Percentiles rank a stretch among this genome's conserved stretches.
Conservation (phyloP, 768 basidiomycete genomes). For the Pluteus cervinus region DNA sequence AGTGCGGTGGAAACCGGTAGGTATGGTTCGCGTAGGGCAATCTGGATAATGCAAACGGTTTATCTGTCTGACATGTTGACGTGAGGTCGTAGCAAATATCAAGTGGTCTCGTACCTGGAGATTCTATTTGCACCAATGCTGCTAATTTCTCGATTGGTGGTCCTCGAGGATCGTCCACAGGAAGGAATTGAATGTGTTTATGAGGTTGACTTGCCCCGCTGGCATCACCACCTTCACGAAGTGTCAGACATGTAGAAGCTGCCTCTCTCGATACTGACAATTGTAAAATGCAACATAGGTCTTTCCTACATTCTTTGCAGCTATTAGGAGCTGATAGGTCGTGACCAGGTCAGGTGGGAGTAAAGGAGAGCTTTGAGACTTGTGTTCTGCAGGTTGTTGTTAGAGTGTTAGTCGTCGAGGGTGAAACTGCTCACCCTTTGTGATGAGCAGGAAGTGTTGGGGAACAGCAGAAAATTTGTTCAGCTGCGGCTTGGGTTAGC, state of each 20-base stretch:
- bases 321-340: conserved; percentile 65
- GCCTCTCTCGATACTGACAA: conserved; percentile 39
- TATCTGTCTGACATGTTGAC: conserved; percentile 35
- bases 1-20: conserved; percentile 47
- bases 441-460: conserved; percentile 81
- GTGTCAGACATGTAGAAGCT: neutral
- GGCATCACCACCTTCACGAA: conserved; percentile 52
- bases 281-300: conserved; percentile 86
- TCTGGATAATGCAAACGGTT: conserved; percentile 60
- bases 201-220: conserved; percentile 89
- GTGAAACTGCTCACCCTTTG: conserved; percentile 59
- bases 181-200: conserved; percentile 87
- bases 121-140: conserved; percentile 49
- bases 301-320: conserved; percentile 55
- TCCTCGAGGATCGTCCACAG: conserved; percentile 48
- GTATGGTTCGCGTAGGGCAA: conserved; percentile 83
- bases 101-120: conserved; percentile 34
- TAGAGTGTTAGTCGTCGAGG: neutral
- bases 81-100: neutral
- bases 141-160: conserved; percentile 78
- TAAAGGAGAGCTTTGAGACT: conserved; percentile 75
- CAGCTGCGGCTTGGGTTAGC: conserved; percentile 37
- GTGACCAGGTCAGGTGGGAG: conserved; percentile 74
- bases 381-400: conserved; percentile 45
- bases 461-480: conserved; percentile 86